Base-by-base conservation (phyloP, 1,284 basidiomycete genomes). In the Austropuccinia psidii region DNA sequence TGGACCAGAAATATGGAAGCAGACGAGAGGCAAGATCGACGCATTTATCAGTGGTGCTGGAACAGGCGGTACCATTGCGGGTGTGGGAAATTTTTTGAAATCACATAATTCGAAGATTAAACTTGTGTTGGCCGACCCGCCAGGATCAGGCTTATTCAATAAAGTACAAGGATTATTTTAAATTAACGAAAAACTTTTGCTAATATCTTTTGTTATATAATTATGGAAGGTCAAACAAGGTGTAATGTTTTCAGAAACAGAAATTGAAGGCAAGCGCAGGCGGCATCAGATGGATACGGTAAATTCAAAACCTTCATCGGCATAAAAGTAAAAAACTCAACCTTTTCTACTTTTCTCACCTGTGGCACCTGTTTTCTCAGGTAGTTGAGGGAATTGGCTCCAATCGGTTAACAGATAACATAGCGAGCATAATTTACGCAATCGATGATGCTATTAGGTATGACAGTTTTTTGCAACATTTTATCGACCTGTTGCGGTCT, bases 21-120 rank as follows among this genome's bases (percentile, higher is more conserved):
- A 98, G 79, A 93, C 91, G 0, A 89, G 87, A 76, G 93, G 93
- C 0, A 82, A 83, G 27, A 77, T 97, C 0, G 86, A 90, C 78
- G 93, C 90, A 2, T 98, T 98, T 79, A 89, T 99, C 33, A 88
- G 89, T n/a, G 96, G 96, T 0, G 93, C 94, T 75, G 93, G 92
- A 85, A 98, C 95, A 0, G 96, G 96, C 5, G 96, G 96, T 2
- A 98, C 95, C 0, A 86, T 99, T 45, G 88, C 92, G 0, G 96
- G 95, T 0, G 87, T 86, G 0, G 92, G 91, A 0, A 85, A 84
- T 52, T 96, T 86, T 78, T 83, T 98, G 60, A 96, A 84, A 75
- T 85, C 85, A 21, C 85, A 86, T 83, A 84, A 88, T 64, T 82
- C 85, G 45, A 83, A 85, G 68, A 79, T 92, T 61, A 79, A 86